Conservation (phyloP, 1,284 basidiomycete genomes). For the Naganishia cerealis region DNA sequence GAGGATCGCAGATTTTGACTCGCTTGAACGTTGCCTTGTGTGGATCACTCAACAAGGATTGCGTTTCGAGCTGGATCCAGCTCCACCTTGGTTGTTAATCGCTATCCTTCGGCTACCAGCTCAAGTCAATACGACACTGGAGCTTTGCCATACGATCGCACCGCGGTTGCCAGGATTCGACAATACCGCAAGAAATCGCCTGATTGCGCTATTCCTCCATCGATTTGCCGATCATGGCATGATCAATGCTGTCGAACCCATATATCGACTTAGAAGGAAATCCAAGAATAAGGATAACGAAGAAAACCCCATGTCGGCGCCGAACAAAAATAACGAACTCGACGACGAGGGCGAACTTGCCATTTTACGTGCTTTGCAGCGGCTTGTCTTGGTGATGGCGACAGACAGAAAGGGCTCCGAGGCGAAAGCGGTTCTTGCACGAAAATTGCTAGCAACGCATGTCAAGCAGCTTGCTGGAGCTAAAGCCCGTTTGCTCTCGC, state of each 20-base stretch:
- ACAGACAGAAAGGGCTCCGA: neutral
- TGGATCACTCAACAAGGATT: slow-evolving; percentile 27
- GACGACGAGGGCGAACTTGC: slow-evolving; percentile 23
- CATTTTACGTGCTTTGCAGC: slow-evolving; percentile 20
- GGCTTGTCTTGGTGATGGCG: slow-evolving; percentile 11
- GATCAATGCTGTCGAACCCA: slow-evolving; percentile 17
- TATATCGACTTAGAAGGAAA: slow-evolving; percentile 8
- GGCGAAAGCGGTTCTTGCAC: neutral
- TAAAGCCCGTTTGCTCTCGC: slow-evolving; percentile 6
- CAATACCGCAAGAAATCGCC: slow-evolving; percentile 3
- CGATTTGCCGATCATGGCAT: slow-evolving; percentile 22
- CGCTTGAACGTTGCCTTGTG: slow-evolving; percentile 25
- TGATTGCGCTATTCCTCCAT: slow-evolving; percentile 19
- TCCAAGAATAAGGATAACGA: neutral
- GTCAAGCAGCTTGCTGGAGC: slow-evolving; percentile 18
- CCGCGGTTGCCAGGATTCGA: slow-evolving; percentile 4
- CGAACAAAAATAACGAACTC: neutral
- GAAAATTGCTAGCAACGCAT: slow-evolving; percentile 12
- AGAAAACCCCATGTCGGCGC: neutral
- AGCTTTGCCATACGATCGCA: slow-evolving; percentile 4
- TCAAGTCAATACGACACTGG: slow-evolving; percentile 11
- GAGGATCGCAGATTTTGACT: slow-evolving; percentile 10
- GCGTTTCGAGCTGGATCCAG: slow-evolving; percentile 17
- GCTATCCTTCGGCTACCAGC: slow-evolving; percentile 14
- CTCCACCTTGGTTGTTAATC: slow-evolving; percentile 15